Percentiles rank a stretch among this genome's conserved stretches.
Evolutionary conservation across 2,329 filamentous ascomycete genomes (phyloP).

Genomic region (Leptographium lundbergii): DNA sequence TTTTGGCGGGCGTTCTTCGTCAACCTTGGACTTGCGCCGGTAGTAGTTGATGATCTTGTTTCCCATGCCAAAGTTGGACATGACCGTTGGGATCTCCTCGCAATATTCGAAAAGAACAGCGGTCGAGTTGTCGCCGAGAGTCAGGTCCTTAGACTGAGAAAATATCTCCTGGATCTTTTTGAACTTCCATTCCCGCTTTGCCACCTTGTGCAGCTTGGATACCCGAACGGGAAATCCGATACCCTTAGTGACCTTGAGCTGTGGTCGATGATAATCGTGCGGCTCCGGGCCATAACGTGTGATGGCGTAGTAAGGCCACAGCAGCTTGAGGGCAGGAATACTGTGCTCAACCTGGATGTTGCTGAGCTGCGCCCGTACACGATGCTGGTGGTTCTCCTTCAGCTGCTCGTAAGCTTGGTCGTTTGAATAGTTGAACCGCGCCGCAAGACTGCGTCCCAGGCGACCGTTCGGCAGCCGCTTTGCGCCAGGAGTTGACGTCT

Average conservation of each 20-base stretch:
- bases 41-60: constrained; percentile 96
- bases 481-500: constrained; percentile 29
- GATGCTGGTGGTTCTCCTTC: constrained; percentile 94
- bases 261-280: constrained; percentile 73
- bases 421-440: constrained; percentile 91
- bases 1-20: constrained; percentile 66
- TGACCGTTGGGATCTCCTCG: constrained; percentile 78
- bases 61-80: constrained; percentile 97
- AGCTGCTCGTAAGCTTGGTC: constrained; percentile 91
- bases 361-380: constrained; percentile 82
- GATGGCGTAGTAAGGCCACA: constrained; percentile 93
- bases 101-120: constrained; percentile 89
- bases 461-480: constrained; percentile 57
- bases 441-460: constrained; percentile 58
- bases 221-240: constrained; percentile 60
- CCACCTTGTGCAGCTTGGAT: constrained; percentile 47
- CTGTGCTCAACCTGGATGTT: constrained; percentile 91
- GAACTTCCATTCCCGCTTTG: constrained; percentile 76
- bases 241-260: constrained; percentile 57
- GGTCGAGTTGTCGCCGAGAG: constrained; percentile 77
- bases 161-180: constrained; percentile 70
- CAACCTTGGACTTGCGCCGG: constrained; percentile 64
- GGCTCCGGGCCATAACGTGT: constrained; percentile 57
- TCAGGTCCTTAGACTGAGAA: constrained; percentile 66
- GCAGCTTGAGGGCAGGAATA: constrained; percentile 77